These are phyloP conservation scores for Suillus luteus DNA, from an alignment of 768 basidiomycete genomes.

Conservation along the genomic window DNA sequence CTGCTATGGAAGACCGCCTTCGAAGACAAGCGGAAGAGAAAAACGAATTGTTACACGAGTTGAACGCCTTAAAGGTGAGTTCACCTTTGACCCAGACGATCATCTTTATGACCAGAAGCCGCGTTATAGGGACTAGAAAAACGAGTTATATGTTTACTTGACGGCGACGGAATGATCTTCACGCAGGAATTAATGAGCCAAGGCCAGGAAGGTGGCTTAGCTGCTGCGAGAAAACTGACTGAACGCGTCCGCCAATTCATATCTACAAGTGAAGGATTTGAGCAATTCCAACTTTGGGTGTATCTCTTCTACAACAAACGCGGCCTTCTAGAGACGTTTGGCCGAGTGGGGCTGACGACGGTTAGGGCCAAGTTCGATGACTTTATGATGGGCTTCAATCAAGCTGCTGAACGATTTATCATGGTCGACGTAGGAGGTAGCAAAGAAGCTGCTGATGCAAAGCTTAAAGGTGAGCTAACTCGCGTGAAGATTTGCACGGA, in stretches of 20 bases:
- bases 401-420: slow-evolving; percentile 64
- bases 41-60: slow-evolving; percentile 25
- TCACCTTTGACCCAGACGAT: not conserved
- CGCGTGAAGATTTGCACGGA: not conserved
- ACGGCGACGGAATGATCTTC: slow-evolving; percentile 69
- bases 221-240: slow-evolving; percentile 52
- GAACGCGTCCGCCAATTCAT: slow-evolving; percentile 31
- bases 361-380: slow-evolving; percentile 54
- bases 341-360: slow-evolving; percentile 33
- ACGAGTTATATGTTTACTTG: slow-evolving; percentile 51
- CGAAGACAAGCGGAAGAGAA: slow-evolving; percentile 19
- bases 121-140: slow-evolving; percentile 30
- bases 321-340: slow-evolving; percentile 55
- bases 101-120: slow-evolving; percentile 9
- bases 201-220: slow-evolving; percentile 59
- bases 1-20: slow-evolving; percentile 23
- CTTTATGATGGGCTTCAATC: slow-evolving; percentile 70
- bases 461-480: slow-evolving; percentile 61
- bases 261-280: slow-evolving; percentile 21
- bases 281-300: slow-evolving; percentile 54
- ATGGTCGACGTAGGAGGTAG: slow-evolving; percentile 70
- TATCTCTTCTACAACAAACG: slow-evolving; percentile 66
- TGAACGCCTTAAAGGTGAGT: slow-evolving; percentile 30
- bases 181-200: slow-evolving; percentile 49
- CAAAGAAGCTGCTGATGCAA: slow-evolving; percentile 76